phyloP scores from a whole-genome alignment of 257 asterid species.

The Voacanga thouarsii region DNA sequence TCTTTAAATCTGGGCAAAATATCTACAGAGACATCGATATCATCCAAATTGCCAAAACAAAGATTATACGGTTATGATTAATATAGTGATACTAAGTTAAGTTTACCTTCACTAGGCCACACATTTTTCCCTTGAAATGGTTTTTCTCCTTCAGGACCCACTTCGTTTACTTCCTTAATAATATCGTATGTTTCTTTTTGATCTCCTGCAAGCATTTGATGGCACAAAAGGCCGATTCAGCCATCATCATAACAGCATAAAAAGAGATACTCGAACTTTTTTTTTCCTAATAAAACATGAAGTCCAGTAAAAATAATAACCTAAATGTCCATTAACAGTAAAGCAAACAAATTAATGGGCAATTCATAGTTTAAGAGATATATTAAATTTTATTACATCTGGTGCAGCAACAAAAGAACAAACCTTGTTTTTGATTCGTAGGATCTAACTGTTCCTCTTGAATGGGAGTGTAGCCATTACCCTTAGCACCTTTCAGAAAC shows the following conservation, averaged over 20 bases:
- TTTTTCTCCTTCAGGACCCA: slow-evolving; percentile 53
- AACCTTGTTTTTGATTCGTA: slow-evolving; percentile 64
- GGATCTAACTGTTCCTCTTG: slow-evolving; percentile 76
- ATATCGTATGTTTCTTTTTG: slow-evolving; percentile 88
- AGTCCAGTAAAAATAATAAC: no score
- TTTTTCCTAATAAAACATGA: neutral
- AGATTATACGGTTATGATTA: no score
- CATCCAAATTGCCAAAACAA: neutral
- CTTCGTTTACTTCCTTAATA: slow-evolving; percentile 65
- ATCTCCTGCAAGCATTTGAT: slow-evolving; percentile 51
- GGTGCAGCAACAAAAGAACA: slow-evolving; percentile 7
- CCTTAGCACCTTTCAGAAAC: slow-evolving; percentile 57
- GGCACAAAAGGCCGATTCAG: no score
- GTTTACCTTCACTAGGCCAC: slow-evolving; percentile 72
- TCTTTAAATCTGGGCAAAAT: slow-evolving; percentile 74
- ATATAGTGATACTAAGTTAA: neutral
- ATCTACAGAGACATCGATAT: slow-evolving; percentile 34
- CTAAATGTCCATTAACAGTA: neutral
- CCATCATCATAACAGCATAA: slow-evolving; percentile 4
- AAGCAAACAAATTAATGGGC: neutral
- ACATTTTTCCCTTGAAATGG: slow-evolving; percentile 66
- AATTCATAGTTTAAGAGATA: no score
- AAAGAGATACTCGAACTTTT: neutral
- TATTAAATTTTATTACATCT: neutral
- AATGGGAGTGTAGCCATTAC: slow-evolving; percentile 86